Evolutionary conservation across 352 stramenopile genomes (phyloP), one percentile per base, ranked within the genome.

Genomic region (Phytopythium kandeliae): DNA sequence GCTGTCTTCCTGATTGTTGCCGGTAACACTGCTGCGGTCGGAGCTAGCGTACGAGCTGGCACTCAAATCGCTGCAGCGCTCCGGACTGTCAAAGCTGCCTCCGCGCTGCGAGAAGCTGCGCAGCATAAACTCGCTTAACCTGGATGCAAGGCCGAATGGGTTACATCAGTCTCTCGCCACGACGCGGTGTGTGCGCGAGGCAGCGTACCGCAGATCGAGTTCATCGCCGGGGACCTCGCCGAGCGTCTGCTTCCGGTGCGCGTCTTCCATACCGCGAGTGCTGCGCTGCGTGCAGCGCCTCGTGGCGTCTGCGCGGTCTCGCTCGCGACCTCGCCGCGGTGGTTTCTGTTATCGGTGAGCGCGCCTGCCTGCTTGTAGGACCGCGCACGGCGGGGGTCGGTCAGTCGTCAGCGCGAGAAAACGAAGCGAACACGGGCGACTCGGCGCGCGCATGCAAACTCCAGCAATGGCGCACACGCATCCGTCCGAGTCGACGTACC

Each of bases 171-270:
- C 43, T 0, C 43, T 22, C 11, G 28, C 28, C 28, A 31, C 28
- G 9, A 31, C 28, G 9, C 4, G 9, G 28, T 10, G 28, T 10
- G 28, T 4, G 28, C 4, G 28, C 19, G 16, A 17, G 38, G 24
- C 17, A 6, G 11, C 45, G 17, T 26, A 51, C 45, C 30, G 45
- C 45, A 51, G 19, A n/a, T 51, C 45, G 10, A 51, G 30, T 30
- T 19, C 19, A 3, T 48, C 42, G 24, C 42, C 22, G 9, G 22
- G 12, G 15, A 9, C 22, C 28, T 51, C 45, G 30, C 26, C 30
- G 0, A 22, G 22, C 22, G 30, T 17, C 33, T 37, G 45, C n/a
- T 40, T 25, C 43, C 28, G 45, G n/a, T 21, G 21, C 28, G 28
- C 13, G 45, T 51, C 22, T 22, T 21, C 21, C 40, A 46, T 46